Evolutionary conservation across 192 early-diverging fungal genomes (phyloP).

Genomic region (Funneliformis geosporum): DNA sequence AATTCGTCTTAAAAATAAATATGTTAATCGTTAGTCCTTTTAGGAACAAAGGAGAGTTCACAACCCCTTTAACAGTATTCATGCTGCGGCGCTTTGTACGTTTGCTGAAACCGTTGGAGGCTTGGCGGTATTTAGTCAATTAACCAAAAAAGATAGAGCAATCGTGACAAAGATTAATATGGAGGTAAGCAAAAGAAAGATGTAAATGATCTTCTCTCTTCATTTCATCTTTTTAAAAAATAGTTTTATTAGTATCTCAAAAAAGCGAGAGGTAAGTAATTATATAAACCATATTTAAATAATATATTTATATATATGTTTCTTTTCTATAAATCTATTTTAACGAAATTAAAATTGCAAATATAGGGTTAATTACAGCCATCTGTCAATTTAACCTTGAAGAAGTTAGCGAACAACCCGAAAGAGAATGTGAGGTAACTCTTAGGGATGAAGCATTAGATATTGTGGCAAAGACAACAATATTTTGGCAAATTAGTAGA

Average conservation of each 20-base stretch:
- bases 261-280: slow-evolving; percentile 39
- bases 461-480: slow-evolving; percentile 35
- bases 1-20: background rate
- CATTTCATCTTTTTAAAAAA: background rate
- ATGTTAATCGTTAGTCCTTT: background rate
- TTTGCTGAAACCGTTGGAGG: slow-evolving; percentile 60
- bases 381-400: slow-evolving; percentile 36
- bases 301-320: background rate
- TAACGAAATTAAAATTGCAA: background rate
- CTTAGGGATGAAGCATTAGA: slow-evolving; percentile 36
- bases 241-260: slow-evolving; percentile 38
- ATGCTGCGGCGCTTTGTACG: slow-evolving; percentile 53
- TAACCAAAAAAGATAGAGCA: slow-evolving; percentile 52
- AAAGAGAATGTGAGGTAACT: slow-evolving; percentile 23
- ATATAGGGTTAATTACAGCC: slow-evolving; percentile 41
- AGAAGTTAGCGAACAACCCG: background rate
- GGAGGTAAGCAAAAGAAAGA: slow-evolving; percentile 52
- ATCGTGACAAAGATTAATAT: slow-evolving; percentile 52
- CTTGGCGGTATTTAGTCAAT: slow-evolving; percentile 49
- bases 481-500: slow-evolving; percentile 33
- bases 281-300: background rate
- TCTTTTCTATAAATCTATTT: background rate
- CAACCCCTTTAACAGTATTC: slow-evolving; percentile 55
- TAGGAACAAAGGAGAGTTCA: slow-evolving; percentile 56
- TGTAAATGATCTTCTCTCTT: background rate